Evolutionary conservation across 2,329 filamentous ascomycete genomes (phyloP).

Genomic region (Verticillium klebahnii): DNA sequence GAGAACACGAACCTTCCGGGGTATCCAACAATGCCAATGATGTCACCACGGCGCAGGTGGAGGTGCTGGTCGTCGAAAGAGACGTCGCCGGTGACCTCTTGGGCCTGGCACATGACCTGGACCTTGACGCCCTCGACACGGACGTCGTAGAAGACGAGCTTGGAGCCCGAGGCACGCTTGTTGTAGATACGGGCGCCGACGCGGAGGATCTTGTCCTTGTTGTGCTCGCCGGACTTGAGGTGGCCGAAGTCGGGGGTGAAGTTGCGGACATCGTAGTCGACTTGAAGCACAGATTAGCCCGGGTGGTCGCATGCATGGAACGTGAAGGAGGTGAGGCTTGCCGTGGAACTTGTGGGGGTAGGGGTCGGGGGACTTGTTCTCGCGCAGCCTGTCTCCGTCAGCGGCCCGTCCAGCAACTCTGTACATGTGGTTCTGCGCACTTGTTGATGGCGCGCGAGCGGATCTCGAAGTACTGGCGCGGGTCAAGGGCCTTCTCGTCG

Average conservation of each 20-base stretch:
- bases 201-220: slow-evolving; percentile 68
- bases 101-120: slow-evolving; percentile 88
- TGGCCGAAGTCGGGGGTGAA: slow-evolving; percentile 74
- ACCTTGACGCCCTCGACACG: slow-evolving; percentile 61
- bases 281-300: slow-evolving; percentile 52
- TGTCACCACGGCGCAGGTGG: slow-evolving; percentile 82
- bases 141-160: slow-evolving; percentile 90
- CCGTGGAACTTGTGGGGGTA: slow-evolving; percentile 72
- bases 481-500: slow-evolving; percentile 50
- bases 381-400: slow-evolving; percentile 44
- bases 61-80: slow-evolving; percentile 87
- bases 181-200: slow-evolving; percentile 87
- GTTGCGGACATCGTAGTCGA: slow-evolving; percentile 75
- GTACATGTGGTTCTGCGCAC: neutral
- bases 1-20: slow-evolving; percentile 45
- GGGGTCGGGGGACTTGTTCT: slow-evolving; percentile 70
- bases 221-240: slow-evolving; percentile 83
- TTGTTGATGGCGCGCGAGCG: slow-evolving; percentile 78
- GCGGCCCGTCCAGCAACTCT: slow-evolving; percentile 50
- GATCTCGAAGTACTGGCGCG: slow-evolving; percentile 86
- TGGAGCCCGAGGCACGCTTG: slow-evolving; percentile 75
- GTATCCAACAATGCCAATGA: slow-evolving; percentile 82
- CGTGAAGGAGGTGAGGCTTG: slow-evolving; percentile 8
- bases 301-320: neutral
- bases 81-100: slow-evolving; percentile 65